Percentiles rank a stretch among this genome's conserved stretches.
phyloP scores from a whole-genome alignment of 352 stramenopile species.

The Achlya hypogyna region DNA sequence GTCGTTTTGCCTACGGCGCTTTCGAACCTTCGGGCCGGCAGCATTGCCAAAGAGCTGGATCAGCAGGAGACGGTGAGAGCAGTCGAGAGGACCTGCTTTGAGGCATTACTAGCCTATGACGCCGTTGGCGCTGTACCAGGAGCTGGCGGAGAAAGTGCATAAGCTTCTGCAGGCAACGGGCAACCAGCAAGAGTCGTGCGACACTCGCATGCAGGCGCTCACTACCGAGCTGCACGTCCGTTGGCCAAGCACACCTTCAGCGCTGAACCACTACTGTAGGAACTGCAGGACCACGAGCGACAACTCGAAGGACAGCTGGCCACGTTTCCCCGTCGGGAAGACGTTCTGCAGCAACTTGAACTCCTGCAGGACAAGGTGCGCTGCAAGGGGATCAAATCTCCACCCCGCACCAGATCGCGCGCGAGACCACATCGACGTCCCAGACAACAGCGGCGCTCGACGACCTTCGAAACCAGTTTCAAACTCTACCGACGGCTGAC shows the following conservation, averaged over 20 bases:
- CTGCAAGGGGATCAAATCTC: not conserved
- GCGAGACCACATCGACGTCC: not conserved
- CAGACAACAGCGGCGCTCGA: not conserved
- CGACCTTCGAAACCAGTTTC: not conserved
- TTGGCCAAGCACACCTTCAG: too few relatives aligned
- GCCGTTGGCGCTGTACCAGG: too few relatives aligned
- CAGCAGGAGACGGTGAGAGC: too few relatives aligned
- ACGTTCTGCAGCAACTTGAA: not conserved
- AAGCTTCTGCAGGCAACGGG: too few relatives aligned
- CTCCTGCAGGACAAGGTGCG: not conserved
- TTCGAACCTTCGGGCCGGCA: too few relatives aligned
- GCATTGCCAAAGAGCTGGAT: too few relatives aligned
- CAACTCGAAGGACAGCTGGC: conserved; percentile 5
- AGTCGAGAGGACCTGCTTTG: too few relatives aligned
- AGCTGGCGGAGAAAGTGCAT: too few relatives aligned
- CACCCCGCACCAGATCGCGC: not conserved
- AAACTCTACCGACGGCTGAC: not conserved
- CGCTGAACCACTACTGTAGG: too few relatives aligned
- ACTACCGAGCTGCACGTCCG: not conserved
- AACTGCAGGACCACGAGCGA: not conserved
- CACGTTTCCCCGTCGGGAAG: not conserved
- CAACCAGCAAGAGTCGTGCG: not conserved
- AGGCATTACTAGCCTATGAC: too few relatives aligned
- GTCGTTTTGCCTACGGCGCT: too few relatives aligned
- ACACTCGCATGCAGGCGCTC: not conserved